Evolutionary conservation across 1,284 basidiomycete species (phyloP), one percentile per base, ranked within the genome.

Genomic region (Peniophora sp.): DNA sequence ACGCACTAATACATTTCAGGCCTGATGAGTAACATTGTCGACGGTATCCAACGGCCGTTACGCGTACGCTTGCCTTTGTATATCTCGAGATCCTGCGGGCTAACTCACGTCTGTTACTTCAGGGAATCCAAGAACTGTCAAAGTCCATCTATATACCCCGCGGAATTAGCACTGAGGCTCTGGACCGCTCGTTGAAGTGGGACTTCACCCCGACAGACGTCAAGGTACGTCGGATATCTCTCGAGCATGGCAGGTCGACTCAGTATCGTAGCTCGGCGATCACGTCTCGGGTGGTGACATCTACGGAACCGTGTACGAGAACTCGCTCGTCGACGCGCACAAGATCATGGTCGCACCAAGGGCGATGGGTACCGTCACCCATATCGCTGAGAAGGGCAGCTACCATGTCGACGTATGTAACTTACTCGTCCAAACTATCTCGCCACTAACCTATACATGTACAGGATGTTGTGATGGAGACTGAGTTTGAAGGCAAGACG

Each of bases 101-200:
- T 52, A 43, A 53, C 50, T 52, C 56, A 45, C 46, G 47, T 41
- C 48, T 50, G 48, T 51, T 47, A 34, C 20, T 47, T 10, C 74
- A 98, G 84, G 82, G 87, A 35, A 99, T 99, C 60, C 92, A 94
- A 83, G 91, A 97, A 66, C 78, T 92, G 53, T 97, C 95, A 49
- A 89, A 97, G 63, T 96, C 93, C 23, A 99, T 99, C 63, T 99
- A 99, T 72, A 99, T 99, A 60, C 96, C 94, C 53, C 85, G 92
- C 61, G 96, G 96, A 58, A 98, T 99, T 71, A 98, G 97, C 71
- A 99, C 96, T 24, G 85, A 96, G 61, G 91, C 96, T 24, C 81
- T 99, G 35, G 91, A 95, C 68, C 86, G 96, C 51, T 77, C 78
- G 34, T 70, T 94, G 56, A 79, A 92, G 66, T 99, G 96, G 96